Conservation (phyloP, 768 basidiomycete species). For the Hericium rajendrae region DNA sequence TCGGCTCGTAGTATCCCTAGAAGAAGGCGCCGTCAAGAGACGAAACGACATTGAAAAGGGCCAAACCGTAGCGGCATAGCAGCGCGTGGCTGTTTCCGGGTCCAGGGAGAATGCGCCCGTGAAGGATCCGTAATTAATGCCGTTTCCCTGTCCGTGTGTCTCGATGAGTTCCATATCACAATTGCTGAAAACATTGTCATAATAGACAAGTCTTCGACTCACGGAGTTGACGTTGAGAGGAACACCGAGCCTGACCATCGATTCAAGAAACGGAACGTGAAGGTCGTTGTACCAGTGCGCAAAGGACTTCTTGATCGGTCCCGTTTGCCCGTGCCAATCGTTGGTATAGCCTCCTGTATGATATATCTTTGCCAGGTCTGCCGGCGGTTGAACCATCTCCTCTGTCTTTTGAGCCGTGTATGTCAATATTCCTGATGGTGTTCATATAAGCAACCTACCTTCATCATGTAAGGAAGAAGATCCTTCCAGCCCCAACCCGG, state of each 20-base stretch:
- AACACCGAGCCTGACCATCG: not conserved
- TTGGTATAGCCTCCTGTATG: not conserved
- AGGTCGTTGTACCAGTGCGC: not conserved
- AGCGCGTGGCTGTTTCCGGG: not conserved
- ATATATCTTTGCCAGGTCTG: not conserved
- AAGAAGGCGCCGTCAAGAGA: too few relatives aligned
- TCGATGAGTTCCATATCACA: too few relatives aligned
- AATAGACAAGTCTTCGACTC: not conserved
- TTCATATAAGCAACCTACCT: not conserved
- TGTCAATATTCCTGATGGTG: not conserved
- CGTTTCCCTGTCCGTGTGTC: not conserved
- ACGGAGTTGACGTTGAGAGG: not conserved
- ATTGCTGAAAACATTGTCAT: too few relatives aligned
- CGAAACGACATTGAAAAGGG: not conserved
- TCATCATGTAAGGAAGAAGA: not conserved
- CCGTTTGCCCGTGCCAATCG: not conserved
- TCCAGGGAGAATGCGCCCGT: not conserved
- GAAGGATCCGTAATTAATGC: not conserved
- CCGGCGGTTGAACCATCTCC: not conserved
- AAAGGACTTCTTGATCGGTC: not conserved
- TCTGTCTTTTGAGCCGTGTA: not conserved
- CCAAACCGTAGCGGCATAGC: not conserved
- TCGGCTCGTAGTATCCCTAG: not conserved
- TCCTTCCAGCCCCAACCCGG: not conserved
- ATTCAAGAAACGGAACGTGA: not conserved